Conservation (phyloP, 768 basidiomycete genomes). For the Wakefieldia striispora region DNA sequence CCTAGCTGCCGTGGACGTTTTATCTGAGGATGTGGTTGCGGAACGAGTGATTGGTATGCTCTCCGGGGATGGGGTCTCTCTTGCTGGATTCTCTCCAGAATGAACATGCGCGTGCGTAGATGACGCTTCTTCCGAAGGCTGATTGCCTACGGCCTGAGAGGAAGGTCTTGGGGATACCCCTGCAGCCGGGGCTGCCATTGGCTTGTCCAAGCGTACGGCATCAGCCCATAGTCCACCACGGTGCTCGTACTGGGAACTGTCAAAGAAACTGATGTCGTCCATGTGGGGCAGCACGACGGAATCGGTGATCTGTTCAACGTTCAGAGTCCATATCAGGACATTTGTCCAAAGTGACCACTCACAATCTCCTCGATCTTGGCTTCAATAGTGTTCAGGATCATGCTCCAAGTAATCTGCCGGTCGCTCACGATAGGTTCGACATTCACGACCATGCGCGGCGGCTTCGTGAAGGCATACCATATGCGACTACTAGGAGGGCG, state of each 20-base stretch:
- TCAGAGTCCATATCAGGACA: slow-evolving; percentile 65
- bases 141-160: slow-evolving; percentile 20
- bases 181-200: slow-evolving; percentile 11
- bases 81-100: slow-evolving; percentile 29
- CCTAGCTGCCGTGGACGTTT: slow-evolving; percentile 28
- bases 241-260: slow-evolving; percentile 58
- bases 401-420: slow-evolving; percentile 89
- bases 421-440: slow-evolving; percentile 95
- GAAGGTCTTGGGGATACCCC: slow-evolving; percentile 5
- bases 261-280: slow-evolving; percentile 97
- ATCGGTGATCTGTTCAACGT: slow-evolving; percentile 72
- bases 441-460: slow-evolving; percentile 82
- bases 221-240: slow-evolving; percentile 92
- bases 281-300: slow-evolving; percentile 95
- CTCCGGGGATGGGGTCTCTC: slow-evolving; percentile 26
- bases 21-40: slow-evolving; percentile 21
- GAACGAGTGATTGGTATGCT: slow-evolving; percentile 21
- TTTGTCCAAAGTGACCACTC: slow-evolving; percentile 28
- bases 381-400: slow-evolving; percentile 90
- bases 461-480: slow-evolving; percentile 90
- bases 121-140: slow-evolving; percentile 36
- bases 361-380: slow-evolving; percentile 85
- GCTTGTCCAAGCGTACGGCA: slow-evolving; percentile 49
- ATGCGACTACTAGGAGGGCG: slow-evolving; percentile 93
- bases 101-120: slow-evolving; percentile 20